Evolutionary conservation across 2,329 filamentous ascomycete species (phyloP), one percentile per base, ranked within the genome.

Genomic region (Trichophyton schoenleinii): DNA sequence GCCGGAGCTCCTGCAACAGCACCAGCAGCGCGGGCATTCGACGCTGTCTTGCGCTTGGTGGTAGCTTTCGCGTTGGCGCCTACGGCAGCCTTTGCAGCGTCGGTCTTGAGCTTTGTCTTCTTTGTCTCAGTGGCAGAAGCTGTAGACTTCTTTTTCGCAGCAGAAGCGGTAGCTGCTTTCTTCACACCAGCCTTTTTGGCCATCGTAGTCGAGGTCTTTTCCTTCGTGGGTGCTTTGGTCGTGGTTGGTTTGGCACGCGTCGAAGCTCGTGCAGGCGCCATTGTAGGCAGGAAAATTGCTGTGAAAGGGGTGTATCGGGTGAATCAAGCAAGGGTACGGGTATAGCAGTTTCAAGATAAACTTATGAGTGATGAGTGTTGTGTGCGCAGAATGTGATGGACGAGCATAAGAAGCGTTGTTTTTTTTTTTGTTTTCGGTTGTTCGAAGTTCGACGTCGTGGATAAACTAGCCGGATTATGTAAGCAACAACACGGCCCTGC

Each of bases 1-100:
- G 71, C 72, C 31, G 68, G 25, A 63, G 71, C 38, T 11, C n/a
- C 42, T 28, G 28, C 49, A 3, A 46, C 38, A 20, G 36, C 42
- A 15, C 60, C 60, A 18, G 58, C 49, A 8, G 31, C 34, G 34
- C 31, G n/a, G 36, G 60, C 49, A 25, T 53, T 58, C 22, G 36
- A 42, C 25, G 48, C 58, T 36, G 15, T 44, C 59, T 55, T 28
- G 34, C 34, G 34, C 57, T 60, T 60, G 49, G 38, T 42, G 18
- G 57, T 59, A 31, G 52, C 53, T 46, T 57, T 61, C 41, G 36
- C 36, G 36, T 20, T 20, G n/a, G 46, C 59, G 36, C 41, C 38
- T 3, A 25, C 59, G 3, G 18, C 28, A 18, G 58, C 22, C 44
- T 34, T 60, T 20, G 58, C 20, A 41, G 61, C 46, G 20, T 55